These are phyloP conservation scores for Kwoniella dendrophila DNA, from an alignment of 768 basidiomycete species.

Conservation along the genomic window DNA sequence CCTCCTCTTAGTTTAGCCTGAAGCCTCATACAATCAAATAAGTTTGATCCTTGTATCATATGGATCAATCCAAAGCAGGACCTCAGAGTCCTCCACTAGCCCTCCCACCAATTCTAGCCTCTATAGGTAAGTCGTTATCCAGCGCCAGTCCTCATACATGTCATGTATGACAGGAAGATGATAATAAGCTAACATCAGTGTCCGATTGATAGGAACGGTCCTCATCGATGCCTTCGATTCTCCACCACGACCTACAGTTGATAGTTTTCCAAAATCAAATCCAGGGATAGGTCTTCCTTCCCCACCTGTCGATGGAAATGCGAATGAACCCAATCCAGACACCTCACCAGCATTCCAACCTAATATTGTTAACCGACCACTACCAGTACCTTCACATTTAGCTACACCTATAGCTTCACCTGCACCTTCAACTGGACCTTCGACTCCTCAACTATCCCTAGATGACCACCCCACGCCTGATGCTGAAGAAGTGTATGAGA, in stretches of 20 bases:
- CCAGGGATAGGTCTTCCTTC: constrained; percentile 3
- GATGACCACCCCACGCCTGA: constrained; percentile 12
- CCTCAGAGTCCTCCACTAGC: not conserved
- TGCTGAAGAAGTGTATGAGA: constrained; percentile 21
- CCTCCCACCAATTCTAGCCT: constrained; percentile 27
- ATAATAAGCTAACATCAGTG: constrained; percentile 1
- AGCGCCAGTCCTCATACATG: not conserved
- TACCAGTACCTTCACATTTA: not conserved
- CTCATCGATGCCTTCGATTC: constrained; percentile 44
- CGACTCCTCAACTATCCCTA: constrained; percentile 17
- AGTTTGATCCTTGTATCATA: not conserved
- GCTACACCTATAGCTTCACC: constrained; percentile 11
- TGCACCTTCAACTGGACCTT: constrained; percentile 8
- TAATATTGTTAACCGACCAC: not conserved
- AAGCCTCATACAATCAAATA: not conserved
- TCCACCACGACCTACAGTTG: constrained; percentile 21
- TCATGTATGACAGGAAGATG: not conserved
- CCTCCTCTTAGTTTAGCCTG: too few relatives aligned
- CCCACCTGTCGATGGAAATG: not conserved
- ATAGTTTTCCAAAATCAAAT: constrained; percentile 13
- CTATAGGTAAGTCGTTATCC: constrained; percentile 39
- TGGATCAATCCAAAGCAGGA: constrained; percentile 4
- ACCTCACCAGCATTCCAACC: not conserved
- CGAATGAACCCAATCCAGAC: not conserved
- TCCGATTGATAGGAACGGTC: constrained; percentile 44